Evolutionary conservation across 2,329 filamentous ascomycete genomes (phyloP).

Genomic region (Colletotrichum nymphaeae): DNA sequence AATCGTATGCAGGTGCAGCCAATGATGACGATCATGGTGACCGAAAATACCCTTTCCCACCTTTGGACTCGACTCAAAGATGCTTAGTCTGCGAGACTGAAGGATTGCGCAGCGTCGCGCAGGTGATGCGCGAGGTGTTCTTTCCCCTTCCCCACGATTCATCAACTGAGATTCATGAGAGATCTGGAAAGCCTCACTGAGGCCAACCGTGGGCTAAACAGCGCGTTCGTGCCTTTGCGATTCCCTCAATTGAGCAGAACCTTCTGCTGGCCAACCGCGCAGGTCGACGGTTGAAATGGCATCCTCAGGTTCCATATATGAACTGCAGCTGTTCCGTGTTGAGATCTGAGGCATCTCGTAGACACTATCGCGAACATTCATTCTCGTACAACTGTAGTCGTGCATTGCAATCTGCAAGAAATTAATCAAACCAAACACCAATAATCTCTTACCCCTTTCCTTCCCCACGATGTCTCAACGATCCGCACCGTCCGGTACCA

Average conservation of each 20-base stretch:
- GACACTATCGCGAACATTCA: neutral
- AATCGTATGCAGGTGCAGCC: neutral
- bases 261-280: neutral
- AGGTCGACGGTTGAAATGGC: neutral
- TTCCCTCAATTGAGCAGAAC: conserved; percentile 9
- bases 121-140: conserved; percentile 2
- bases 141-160: neutral
- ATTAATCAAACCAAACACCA: neutral
- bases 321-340: neutral
- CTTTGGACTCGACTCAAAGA: neutral
- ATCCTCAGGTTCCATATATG: conserved; percentile 14
- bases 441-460: neutral
- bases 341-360: neutral
- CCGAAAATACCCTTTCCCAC: neutral
- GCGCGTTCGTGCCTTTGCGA: conserved; percentile 24
- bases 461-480: conserved; percentile 19
- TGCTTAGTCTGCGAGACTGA: neutral
- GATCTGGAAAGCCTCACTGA: neutral
- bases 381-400: neutral
- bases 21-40: conserved; percentile 7
- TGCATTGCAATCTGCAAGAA: neutral
- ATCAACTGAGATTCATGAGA: neutral
- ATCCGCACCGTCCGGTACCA: conserved; percentile 6
- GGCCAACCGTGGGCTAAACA: neutral
- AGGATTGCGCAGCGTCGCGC: conserved; percentile 16